Percentiles rank a stretch among this genome's conserved stretches.
These are phyloP conservation scores for Colletotrichum truncatum DNA, from an alignment of 2,329 filamentous ascomycete species.

Conservation along the genomic window DNA sequence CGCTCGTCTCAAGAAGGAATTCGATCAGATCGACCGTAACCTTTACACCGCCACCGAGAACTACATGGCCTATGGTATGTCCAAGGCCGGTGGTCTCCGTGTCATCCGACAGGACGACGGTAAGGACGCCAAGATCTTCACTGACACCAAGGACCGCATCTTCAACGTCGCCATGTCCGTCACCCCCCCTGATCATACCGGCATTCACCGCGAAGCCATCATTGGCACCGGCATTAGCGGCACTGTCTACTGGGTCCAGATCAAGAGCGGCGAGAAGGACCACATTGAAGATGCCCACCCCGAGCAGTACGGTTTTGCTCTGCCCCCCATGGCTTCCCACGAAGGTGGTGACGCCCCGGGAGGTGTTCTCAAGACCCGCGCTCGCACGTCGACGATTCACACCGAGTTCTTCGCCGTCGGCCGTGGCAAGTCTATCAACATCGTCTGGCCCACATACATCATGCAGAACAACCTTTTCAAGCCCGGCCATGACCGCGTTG, in stretches of 20 bases:
- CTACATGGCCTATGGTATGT: slow-evolving; percentile 94
- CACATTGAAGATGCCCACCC: slow-evolving; percentile 81
- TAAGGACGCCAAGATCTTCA: slow-evolving; percentile 90
- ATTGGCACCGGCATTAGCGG: slow-evolving; percentile 95
- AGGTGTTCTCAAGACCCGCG: slow-evolving; percentile 93
- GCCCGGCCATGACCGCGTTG: slow-evolving; percentile 70
- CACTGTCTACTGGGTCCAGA: slow-evolving; percentile 93
- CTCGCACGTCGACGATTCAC: slow-evolving; percentile 87
- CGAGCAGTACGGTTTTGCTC: slow-evolving; percentile 86
- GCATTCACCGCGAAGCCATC: slow-evolving; percentile 78
- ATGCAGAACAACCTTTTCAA: slow-evolving; percentile 72
- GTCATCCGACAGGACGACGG: slow-evolving; percentile 96
- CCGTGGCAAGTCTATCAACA: slow-evolving; percentile 93
- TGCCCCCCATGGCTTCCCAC: slow-evolving; percentile 85
- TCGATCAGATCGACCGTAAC: slow-evolving; percentile 95
- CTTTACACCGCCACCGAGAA: slow-evolving; percentile 88
- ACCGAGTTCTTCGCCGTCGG: slow-evolving; percentile 96
- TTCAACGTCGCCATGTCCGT: slow-evolving; percentile 92
- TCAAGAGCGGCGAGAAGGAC: slow-evolving; percentile 81
- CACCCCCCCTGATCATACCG: slow-evolving; percentile 64
- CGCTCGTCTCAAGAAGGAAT: slow-evolving; percentile 94
- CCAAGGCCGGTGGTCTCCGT: slow-evolving; percentile 90
- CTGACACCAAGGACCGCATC: slow-evolving; percentile 89
- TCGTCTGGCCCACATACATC: slow-evolving; percentile 77
- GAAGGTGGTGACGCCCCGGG: slow-evolving; percentile 93